A percentile compares a stretch with the other conserved stretches of the same genome.
Conservation (phyloP, 768 basidiomycete species). For the Tricholoma matsutake region DNA sequence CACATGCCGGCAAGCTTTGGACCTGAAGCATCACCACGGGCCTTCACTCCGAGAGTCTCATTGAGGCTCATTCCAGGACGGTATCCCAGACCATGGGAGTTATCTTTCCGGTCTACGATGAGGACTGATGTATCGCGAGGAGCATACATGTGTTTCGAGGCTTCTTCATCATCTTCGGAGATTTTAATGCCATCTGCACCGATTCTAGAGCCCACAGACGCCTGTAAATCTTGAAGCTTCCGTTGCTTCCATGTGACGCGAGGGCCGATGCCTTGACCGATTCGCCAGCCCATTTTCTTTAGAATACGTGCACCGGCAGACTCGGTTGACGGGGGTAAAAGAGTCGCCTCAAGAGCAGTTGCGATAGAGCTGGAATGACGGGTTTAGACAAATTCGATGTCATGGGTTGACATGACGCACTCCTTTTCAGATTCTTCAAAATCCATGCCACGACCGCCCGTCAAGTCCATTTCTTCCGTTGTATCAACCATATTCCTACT, state of each 20-base stretch:
- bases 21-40: conserved; percentile 31
- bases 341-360: conserved; percentile 55
- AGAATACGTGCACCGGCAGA: conserved; percentile 84
- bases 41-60: conserved; percentile 49
- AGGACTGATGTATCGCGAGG: conserved; percentile 73
- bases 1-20: conserved; percentile 55
- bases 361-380: conserved; percentile 53
- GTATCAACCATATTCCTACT: conserved; percentile 73
- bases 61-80: conserved; percentile 57
- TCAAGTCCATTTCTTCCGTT: conserved; percentile 72
- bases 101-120: conserved; percentile 64
- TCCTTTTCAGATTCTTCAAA: conserved; percentile 49
- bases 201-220: conserved; percentile 27
- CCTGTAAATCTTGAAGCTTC: conserved; percentile 63
- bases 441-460: conserved; percentile 49
- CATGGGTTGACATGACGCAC: conserved; percentile 35
- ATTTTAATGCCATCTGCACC: conserved; percentile 32
- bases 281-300: conserved; percentile 93
- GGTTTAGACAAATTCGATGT: conserved; percentile 3
- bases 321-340: conserved; percentile 73
- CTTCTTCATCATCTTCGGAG: conserved; percentile 73
- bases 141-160: conserved; percentile 82
- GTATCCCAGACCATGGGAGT: conserved; percentile 82
- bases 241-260: conserved; percentile 77
- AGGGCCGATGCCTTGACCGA: conserved; percentile 92